Percentiles rank a stretch among this genome's conserved stretches.
phyloP scores from a whole-genome alignment of 2,329 filamentous ascomycete species.

The Emericellopsis atlantica region DNA sequence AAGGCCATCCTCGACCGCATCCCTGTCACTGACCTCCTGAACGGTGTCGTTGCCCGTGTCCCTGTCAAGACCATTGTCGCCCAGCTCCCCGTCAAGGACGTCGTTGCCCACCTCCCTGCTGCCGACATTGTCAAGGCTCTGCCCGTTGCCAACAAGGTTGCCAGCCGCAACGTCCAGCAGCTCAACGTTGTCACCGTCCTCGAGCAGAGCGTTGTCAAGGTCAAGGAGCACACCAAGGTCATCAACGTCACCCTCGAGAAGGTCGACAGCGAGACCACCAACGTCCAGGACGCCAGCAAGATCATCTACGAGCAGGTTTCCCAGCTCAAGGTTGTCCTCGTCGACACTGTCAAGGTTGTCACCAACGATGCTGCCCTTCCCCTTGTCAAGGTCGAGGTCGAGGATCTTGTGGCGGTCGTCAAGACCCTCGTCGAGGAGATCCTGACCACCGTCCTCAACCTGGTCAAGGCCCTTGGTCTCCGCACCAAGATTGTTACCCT shows the following conservation, averaged over 20 bases:
- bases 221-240: conserved; percentile 4
- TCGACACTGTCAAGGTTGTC: conserved; percentile 10
- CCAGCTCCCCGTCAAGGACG: background rate
- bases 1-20: conserved; percentile 2
- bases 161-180: background rate
- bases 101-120: conserved; percentile 1
- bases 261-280: conserved; percentile 6
- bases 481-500: conserved; percentile 10
- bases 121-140: conserved; percentile 1
- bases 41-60: conserved; percentile 2
- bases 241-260: conserved; percentile 6
- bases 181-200: background rate
- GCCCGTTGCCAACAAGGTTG: background rate
- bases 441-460: conserved; percentile 10
- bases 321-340: conserved; percentile 9
- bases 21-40: conserved; percentile 3
- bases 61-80: conserved; percentile 1
- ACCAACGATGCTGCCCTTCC: conserved; percentile 8
- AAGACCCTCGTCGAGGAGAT: conserved; percentile 8
- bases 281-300: conserved; percentile 3
- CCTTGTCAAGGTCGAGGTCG: conserved; percentile 10
- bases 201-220: background rate
- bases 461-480: conserved; percentile 12
- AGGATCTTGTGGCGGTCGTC: conserved; percentile 10
- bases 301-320: conserved; percentile 6